Conservation (phyloP, 805 yeast genomes). For the Yamadazyma akitaensis region DNA sequence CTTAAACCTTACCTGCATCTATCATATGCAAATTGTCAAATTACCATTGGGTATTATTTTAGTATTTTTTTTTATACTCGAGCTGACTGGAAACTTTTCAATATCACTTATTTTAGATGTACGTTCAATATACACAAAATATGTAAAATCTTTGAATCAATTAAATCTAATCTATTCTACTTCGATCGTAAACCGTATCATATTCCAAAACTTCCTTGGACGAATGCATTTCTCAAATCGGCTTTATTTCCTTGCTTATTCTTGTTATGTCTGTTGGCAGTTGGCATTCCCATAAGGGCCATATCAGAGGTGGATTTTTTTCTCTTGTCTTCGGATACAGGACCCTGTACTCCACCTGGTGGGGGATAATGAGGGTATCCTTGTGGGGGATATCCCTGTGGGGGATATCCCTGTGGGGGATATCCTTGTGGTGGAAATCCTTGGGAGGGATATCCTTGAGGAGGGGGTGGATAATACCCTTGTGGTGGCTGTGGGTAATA, state of each 20-base stretch:
- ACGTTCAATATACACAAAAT: too few relatives aligned
- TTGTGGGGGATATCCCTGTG: conserved; percentile 5
- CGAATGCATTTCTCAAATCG: conserved; percentile 59
- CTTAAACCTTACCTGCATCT: too few relatives aligned
- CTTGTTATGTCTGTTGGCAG: conserved; percentile 33
- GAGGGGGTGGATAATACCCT: conserved; percentile 20
- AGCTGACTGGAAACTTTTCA: too few relatives aligned
- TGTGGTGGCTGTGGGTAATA: conserved; percentile 13
- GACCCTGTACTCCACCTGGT: neutral
- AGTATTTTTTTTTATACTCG: too few relatives aligned
- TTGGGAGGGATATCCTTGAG: conserved; percentile 14
- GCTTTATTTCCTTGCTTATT: conserved; percentile 50
- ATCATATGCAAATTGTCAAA: too few relatives aligned
- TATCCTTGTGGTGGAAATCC: conserved; percentile 17
- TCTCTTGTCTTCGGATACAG: conserved; percentile 2
- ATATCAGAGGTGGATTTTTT: conserved; percentile 36
- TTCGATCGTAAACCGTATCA: conserved; percentile 19
- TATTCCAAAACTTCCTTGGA: conserved; percentile 68
- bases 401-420: conserved; percentile 11
- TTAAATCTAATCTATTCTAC: neutral
- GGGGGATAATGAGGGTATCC: conserved; percentile 10
- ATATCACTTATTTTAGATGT: too few relatives aligned
- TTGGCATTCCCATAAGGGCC: conserved; percentile 48
- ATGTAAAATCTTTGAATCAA: neutral
- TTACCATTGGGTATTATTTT: too few relatives aligned